Base-by-base conservation (phyloP, 345 rosid genomes). In the Melaleuca alternifolia region DNA sequence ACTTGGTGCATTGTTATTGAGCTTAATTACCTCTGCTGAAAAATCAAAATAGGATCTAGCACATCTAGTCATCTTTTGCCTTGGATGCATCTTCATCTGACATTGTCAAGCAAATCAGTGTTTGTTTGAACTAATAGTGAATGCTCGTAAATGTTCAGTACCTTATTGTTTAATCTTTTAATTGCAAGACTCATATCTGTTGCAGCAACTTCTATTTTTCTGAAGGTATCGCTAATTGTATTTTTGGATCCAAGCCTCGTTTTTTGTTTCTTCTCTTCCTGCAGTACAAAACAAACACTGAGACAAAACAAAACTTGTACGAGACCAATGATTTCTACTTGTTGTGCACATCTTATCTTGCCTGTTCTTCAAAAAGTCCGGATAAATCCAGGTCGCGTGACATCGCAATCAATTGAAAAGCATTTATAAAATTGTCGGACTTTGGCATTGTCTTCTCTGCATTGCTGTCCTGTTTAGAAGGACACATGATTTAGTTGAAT, bases 331-430 rank as follows among this genome's bases (percentile, higher is more conserved):
- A 51, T 30, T 91, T 91, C 85, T 88, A 65, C 85, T 46, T 23
- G 54, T 89, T 88, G 85, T 87, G 56, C 75, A 88, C 82, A 83
- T 85, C 30, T 53, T 51, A 44, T 61, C 92, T 89, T 89, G 88
- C 99, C 93, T 93, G 93, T 89, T 93, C 98, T 93, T 94, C 98
- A 23, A 97, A 97, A 20, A 95, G 98, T 89, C 98, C 97, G 50
- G 98, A 96, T 91, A 96, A 91, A 91, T 97, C 99, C 30, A 97
- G 95, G 90, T 97, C 99, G 85, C 91, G 90, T 46, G 97, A 96
- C 98, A 95, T 97, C 56, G 98, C 98, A 91, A 96, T 96, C 91
- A 96, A 88, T 85, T 95, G 94, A 87, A 97, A 97, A 59, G 99
- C 99, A 88, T 95, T 96, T 89, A 97, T 94, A 89, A 94, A 97